Percentiles rank a stretch among this genome's conserved stretches.
Conservation (phyloP, 768 basidiomycete genomes). For the Lentinula sp. region DNA sequence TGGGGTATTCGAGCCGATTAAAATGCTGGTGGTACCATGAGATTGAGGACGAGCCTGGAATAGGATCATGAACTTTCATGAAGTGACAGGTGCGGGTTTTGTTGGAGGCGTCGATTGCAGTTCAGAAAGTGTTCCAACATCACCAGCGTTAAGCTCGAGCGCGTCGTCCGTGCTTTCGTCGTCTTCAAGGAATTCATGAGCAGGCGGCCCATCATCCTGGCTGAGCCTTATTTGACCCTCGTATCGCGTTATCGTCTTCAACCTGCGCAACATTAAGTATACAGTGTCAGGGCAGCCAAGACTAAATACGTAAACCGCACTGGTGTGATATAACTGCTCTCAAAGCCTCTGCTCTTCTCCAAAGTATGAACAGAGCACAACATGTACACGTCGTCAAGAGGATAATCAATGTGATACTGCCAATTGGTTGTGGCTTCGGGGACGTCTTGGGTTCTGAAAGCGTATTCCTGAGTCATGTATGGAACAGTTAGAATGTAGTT, state of each 20-base stretch:
- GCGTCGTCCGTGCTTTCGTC: slow-evolving; percentile 48
- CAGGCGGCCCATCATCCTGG: slow-evolving; percentile 66
- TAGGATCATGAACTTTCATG: not conserved
- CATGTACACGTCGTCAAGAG: slow-evolving; percentile 54
- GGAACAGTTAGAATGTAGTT: not conserved
- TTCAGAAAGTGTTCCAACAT: not conserved
- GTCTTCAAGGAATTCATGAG: slow-evolving; percentile 57
- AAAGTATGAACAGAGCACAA: slow-evolving; percentile 54
- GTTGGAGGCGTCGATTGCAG: not conserved
- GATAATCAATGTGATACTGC: slow-evolving; percentile 45
- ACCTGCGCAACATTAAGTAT: slow-evolving; percentile 25
- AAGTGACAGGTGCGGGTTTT: not conserved
- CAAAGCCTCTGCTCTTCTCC: slow-evolving; percentile 52
- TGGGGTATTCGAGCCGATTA: too few species aligned
- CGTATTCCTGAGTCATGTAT: not conserved
- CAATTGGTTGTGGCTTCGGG: slow-evolving; percentile 60
- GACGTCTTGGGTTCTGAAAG: slow-evolving; percentile 51
- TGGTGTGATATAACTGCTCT: slow-evolving; percentile 57
- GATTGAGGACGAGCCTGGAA: not conserved
- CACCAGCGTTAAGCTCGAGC: not conserved
- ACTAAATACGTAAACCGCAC: slow-evolving; percentile 26
- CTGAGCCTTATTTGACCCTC: slow-evolving; percentile 64
- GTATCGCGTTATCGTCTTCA: slow-evolving; percentile 46
- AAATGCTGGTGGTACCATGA: not conserved
- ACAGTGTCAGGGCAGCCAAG: not conserved